Evolutionary conservation across 768 basidiomycete species (phyloP).

Genomic region (Cystofilobasidium macerans): DNA sequence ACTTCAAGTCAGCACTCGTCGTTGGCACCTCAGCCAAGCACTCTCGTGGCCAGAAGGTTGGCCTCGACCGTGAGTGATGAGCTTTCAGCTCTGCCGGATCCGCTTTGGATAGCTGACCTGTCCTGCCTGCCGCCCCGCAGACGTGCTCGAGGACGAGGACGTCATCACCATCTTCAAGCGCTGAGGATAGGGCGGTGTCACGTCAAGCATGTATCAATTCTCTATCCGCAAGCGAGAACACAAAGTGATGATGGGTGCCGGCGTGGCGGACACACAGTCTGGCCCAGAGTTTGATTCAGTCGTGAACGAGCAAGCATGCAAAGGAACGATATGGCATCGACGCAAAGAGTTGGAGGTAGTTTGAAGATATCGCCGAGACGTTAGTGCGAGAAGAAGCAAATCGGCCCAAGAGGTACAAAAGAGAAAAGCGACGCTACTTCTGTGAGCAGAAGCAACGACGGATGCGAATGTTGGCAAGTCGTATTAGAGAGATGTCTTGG

Average conservation of each 20-base stretch:
- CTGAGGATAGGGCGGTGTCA: background rate
- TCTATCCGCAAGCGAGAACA: too few species aligned
- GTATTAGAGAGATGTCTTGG: too few species aligned
- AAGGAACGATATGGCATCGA: too few species aligned
- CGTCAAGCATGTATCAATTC: too few species aligned
- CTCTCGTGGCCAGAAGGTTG: conserved; percentile 88
- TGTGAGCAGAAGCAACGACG: too few species aligned
- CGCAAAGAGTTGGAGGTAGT: too few species aligned
- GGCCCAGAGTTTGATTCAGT: too few species aligned
- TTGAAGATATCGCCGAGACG: background rate
- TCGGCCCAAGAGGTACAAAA: background rate
- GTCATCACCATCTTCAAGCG: background rate
- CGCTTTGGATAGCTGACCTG: background rate
- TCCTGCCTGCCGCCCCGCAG: background rate
- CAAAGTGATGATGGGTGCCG: too few species aligned
- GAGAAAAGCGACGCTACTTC: background rate
- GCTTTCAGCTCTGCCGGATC: too few species aligned
- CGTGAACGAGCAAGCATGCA: too few species aligned
- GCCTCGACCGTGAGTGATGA: conserved; percentile 52
- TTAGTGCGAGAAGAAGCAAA: background rate
- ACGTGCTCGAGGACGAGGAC: conserved; percentile 26
- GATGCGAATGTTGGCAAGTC: too few species aligned
- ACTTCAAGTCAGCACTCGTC: conserved; percentile 67
- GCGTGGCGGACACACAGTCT: too few species aligned
- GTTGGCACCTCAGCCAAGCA: conserved; percentile 77